Evolutionary conservation across 2,329 filamentous ascomycete genomes (phyloP).

Genomic region (Stagonosporopsis vannaccii): DNA sequence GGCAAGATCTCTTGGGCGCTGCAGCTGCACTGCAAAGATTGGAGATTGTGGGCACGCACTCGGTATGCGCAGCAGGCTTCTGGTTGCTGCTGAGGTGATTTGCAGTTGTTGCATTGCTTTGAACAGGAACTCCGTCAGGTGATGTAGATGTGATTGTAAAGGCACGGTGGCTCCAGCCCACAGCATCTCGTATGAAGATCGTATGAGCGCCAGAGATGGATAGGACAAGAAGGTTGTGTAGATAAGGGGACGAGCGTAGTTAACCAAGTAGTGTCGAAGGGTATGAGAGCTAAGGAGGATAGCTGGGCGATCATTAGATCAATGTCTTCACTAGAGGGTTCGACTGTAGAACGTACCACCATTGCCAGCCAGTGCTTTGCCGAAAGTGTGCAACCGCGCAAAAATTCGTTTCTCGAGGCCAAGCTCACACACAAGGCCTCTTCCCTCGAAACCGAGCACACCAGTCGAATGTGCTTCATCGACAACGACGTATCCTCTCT

Average conservation of each 20-base stretch:
- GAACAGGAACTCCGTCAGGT: slow-evolving; percentile 33
- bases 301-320: slow-evolving; percentile 21
- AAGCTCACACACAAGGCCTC: slow-evolving; percentile 61
- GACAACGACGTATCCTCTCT: slow-evolving; percentile 69
- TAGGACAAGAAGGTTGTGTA: slow-evolving; percentile 54
- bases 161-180: slow-evolving; percentile 25
- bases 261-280: slow-evolving; percentile 46
- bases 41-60: slow-evolving; percentile 37
- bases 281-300: slow-evolving; percentile 42
- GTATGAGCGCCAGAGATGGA: slow-evolving; percentile 52
- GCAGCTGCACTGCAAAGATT: slow-evolving; percentile 45
- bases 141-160: slow-evolving; percentile 35
- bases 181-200: slow-evolving; percentile 42
- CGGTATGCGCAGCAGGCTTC: slow-evolving; percentile 30
- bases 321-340: not conserved
- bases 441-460: slow-evolving; percentile 62
- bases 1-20: slow-evolving; percentile 38
- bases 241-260: slow-evolving; percentile 51
- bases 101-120: slow-evolving; percentile 24
- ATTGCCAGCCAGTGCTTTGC: slow-evolving; percentile 71
- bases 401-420: slow-evolving; percentile 65
- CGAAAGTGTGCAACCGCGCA: slow-evolving; percentile 69
- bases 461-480: slow-evolving; percentile 75
- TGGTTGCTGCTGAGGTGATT: slow-evolving; percentile 16
- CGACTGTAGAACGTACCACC: slow-evolving; percentile 64